Percentiles rank a stretch among this genome's conserved stretches.
Evolutionary conservation across 169 alveolate genomes (phyloP).

Genomic region (Eimeria sp.): DNA sequence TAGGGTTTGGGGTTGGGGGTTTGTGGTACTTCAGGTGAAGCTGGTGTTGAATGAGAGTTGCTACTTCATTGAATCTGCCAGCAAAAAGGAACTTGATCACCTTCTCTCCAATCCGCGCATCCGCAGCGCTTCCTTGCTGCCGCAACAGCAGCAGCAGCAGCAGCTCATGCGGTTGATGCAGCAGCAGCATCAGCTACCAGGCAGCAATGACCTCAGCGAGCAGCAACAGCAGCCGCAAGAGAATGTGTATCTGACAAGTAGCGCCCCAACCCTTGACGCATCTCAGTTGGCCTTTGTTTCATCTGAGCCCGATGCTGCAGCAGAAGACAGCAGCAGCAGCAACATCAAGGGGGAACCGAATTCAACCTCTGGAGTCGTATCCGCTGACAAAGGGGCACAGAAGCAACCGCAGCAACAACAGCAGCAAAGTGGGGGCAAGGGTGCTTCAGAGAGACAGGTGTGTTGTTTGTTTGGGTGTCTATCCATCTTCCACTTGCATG

Average conservation of each 20-base stretch:
- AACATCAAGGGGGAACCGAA: neutral
- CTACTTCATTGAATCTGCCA: conserved; percentile 96
- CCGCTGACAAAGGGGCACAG: neutral
- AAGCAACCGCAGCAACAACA: conserved; percentile 17
- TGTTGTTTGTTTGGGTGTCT: no score
- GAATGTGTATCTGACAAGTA: conserved; percentile 82
- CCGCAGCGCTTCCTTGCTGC: conserved; percentile 88
- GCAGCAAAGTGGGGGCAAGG: conserved; percentile 30
- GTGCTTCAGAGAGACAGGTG: neutral
- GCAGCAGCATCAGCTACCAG: conserved; percentile 35
- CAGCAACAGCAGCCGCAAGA: conserved; percentile 20
- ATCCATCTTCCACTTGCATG: neutral
- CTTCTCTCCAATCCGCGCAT: conserved; percentile 92
- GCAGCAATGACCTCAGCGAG: neutral
- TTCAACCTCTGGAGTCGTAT: neutral
- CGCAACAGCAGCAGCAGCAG: conserved; percentile 64
- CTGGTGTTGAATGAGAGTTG: conserved; percentile 95
- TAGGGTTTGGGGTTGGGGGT: conserved; percentile 7
- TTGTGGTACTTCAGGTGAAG: conserved; percentile 92
- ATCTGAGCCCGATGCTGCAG: conserved; percentile 72
- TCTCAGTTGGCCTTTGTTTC: conserved; percentile 86
- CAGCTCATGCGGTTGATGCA: conserved; percentile 23
- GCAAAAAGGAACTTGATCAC: conserved; percentile 91
- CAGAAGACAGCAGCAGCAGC: no score
- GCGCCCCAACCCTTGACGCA: conserved; percentile 86